phyloP scores from a whole-genome alignment of 305 asterid genomes.

The Solanum aculeatissimum region DNA sequence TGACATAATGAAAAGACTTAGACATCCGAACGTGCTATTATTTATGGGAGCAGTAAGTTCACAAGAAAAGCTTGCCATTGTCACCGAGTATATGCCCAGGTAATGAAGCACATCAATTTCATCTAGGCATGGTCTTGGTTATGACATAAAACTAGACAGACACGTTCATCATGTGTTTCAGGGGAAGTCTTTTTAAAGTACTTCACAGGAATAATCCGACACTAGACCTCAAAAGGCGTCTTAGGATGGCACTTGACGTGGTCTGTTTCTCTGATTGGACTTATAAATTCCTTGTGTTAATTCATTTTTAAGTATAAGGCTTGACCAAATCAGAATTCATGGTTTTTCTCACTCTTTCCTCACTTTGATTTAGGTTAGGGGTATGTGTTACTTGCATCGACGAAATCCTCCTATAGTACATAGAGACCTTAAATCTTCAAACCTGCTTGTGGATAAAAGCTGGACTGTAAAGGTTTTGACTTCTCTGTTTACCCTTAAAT shows the following conservation, averaged over 20 bases:
- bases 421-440: conserved; percentile 70
- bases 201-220: conserved; percentile 49
- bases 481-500: not conserved
- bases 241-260: conserved; percentile 68
- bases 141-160: not conserved
- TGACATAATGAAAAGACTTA: conserved; percentile 59
- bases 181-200: conserved; percentile 64
- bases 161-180: conserved; percentile 7
- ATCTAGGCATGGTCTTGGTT: not conserved
- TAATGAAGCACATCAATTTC: conserved; percentile 2
- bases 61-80: conserved; percentile 55
- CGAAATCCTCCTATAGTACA: conserved; percentile 75
- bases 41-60: conserved; percentile 65
- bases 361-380: conserved; percentile 44
- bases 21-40: conserved; percentile 69
- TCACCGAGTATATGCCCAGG: conserved; percentile 63
- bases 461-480: conserved; percentile 60
- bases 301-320: not conserved
- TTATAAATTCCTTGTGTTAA: not conserved
- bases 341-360: not conserved
- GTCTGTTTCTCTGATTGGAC: conserved; percentile 20
- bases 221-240: conserved; percentile 47
- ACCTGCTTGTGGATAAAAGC: conserved; percentile 66
- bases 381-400: conserved; percentile 69
- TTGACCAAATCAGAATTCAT: not conserved